These are phyloP conservation scores for Arabis alpina DNA, from an alignment of 345 rosid genomes.

Conservation along the genomic window DNA sequence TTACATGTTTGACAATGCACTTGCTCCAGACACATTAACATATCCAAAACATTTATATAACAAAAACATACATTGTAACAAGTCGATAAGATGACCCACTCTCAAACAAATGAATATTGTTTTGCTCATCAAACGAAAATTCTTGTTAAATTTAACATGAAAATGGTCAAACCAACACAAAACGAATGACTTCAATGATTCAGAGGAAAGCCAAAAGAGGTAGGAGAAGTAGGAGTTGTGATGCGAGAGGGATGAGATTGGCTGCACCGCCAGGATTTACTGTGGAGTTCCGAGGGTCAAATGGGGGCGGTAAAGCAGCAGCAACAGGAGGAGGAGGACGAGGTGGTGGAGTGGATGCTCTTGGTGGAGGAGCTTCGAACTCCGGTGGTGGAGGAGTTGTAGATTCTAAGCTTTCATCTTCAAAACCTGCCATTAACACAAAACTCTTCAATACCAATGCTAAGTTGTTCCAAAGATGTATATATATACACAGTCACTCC, in stretches of 20 bases:
- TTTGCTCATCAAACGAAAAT: too few species aligned
- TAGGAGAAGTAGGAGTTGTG: slow-evolving; percentile 31
- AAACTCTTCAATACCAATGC: not conserved
- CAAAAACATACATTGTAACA: too few species aligned
- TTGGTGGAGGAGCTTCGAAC: slow-evolving; percentile 30
- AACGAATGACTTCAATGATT: slow-evolving; percentile 23
- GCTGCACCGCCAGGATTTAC: slow-evolving; percentile 10
- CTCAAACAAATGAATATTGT: too few species aligned
- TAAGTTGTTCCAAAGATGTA: not conserved
- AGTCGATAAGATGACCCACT: too few species aligned
- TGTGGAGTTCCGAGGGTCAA: slow-evolving; percentile 4
- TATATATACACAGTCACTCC: not conserved
- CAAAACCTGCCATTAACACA: slow-evolving; percentile 34
- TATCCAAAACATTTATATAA: too few species aligned
- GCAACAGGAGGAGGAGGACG: not conserved
- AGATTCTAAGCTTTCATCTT: slow-evolving; percentile 31
- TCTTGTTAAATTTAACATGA: not conserved
- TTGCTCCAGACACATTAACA: too few species aligned
- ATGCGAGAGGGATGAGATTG: slow-evolving; percentile 16
- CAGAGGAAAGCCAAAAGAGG: slow-evolving; percentile 41
- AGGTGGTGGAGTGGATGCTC: slow-evolving; percentile 23
- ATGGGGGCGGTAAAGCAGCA: slow-evolving; percentile 13
- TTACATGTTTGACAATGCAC: too few species aligned
- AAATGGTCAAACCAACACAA: slow-evolving; percentile 36
- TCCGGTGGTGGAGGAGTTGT: slow-evolving; percentile 33